These are phyloP conservation scores for Boletus patriciae DNA, from an alignment of 768 basidiomycete species.

Conservation along the genomic window DNA sequence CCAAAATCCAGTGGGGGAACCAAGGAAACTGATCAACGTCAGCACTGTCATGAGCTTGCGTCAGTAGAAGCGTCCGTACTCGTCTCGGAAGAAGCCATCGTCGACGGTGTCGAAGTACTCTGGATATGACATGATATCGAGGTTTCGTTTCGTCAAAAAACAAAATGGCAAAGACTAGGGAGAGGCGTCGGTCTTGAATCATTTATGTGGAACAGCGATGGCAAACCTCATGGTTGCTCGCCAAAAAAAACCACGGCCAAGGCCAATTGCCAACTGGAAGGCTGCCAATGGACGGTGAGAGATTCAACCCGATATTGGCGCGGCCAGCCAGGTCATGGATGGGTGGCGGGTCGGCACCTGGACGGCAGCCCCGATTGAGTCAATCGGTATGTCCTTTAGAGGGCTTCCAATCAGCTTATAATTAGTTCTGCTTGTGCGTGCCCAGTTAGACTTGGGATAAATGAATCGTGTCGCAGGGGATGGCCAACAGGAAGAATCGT, in stretches of 20 bases:
- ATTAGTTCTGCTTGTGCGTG: not conserved
- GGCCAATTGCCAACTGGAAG: not conserved
- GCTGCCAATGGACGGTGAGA: not conserved
- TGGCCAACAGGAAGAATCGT: not conserved
- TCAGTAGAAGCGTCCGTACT: not conserved
- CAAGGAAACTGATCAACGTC: not conserved
- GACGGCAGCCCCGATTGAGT: not conserved
- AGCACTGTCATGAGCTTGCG: not conserved
- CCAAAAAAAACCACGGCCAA: not conserved
- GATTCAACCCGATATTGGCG: not conserved
- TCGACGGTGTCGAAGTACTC: not conserved
- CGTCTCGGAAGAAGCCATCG: not conserved
- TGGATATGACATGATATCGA: not conserved
- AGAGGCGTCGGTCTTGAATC: no score
- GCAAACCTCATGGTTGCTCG: not conserved
- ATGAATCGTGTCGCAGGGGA: not conserved
- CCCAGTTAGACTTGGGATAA: not conserved
- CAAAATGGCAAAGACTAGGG: no score
- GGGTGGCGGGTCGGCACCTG: not conserved
- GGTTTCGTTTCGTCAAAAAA: not conserved
- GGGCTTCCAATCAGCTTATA: not conserved
- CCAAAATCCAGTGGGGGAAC: no score
- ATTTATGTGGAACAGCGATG: not conserved
- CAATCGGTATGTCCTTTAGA: not conserved
- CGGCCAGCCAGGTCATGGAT: not conserved